Evolutionary conservation across 352 stramenopile genomes (phyloP), one percentile per base, ranked within the genome.

Genomic region (Blastocystis sp.): DNA sequence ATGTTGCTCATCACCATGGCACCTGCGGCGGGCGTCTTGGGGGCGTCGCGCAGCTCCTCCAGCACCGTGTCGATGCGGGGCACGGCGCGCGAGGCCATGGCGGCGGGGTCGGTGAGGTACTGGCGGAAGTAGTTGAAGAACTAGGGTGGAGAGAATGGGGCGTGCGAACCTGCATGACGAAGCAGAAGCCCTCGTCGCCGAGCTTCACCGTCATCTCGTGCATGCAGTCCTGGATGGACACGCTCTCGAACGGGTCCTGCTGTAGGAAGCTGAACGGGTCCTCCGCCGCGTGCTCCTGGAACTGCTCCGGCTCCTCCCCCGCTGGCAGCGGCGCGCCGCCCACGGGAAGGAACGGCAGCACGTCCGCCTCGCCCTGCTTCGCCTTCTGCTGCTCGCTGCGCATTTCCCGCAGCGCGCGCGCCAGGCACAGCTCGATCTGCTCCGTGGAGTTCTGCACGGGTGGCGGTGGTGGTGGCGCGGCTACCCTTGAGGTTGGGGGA

Each of bases 111-210:
- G 7, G 71, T 81, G 24, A 81, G 71, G 63, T 81, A 68, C 28
- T 81, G 43, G 21, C 45, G 71, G 57, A 81, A 81, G 59, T 54
- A 81, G 57, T 81, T 81, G 57, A 81, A 81, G 52, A 81, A 81
- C 71, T 81, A 68, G 40, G 40, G 63, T 68, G 24, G 14, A 2
- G 63, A n/a, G 7, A 21, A 52, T 11, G 17, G 21, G 10, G 3
- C 17, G 48, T 4, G 3, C n/a, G 7, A 40, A 81, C 71, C 57
- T 81, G 71, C 24, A 81, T 81, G 9, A 81, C 45, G 40, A 81
- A 81, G 59, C 71, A 81, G 52, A 81, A 81, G 43, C 52, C 52
- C 40, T 81, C 71, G 42, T 81, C 71, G 21, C 71, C 71, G 45
- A 64, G 57, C 71, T 81, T 81, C 38, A 66, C 14, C 52, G 24